Base-by-base conservation (phyloP, 2,329 filamentous ascomycete genomes). In the Gyromitra esculenta region DNA sequence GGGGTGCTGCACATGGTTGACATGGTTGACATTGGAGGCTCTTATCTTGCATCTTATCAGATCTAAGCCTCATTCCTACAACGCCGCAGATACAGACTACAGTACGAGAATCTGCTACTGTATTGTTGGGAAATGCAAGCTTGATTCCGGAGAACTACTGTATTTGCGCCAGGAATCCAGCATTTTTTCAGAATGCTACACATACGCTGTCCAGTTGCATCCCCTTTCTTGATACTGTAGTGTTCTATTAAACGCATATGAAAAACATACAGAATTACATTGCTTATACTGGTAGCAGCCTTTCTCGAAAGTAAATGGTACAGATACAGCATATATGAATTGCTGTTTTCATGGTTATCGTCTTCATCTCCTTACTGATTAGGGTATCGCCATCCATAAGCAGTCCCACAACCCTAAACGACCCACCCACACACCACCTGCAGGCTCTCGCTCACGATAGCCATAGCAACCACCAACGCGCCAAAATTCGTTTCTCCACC, bases 391-490 rank as follows among this genome's bases (percentile, higher is more conserved):
- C 7, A 25, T n/a, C 39, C 21, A 59, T 64, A 65, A 75, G 60
- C 72, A 75, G 73, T 73, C 69, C 62, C 73, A 73, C 45, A 67
- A 35, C 69, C 73, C 73, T 73, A 76, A 72, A 48, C 73, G 60
- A 62, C 70, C 57, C 63, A 52, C 66, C 25, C 73, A 72, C 73
- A 73, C 67, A 57, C 6, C 35, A n/a, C 39, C 39, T 5, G 48
- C 35, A 41, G 21, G 43, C 25, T 66, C 41, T 65, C 25, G 45
- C 45, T 73, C 73, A 67, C 60, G 62, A 73, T 72, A 39, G 62
- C 68, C 15, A 59, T 41, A 66, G 60, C 60, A 71, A 75, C 73
- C 67, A 73, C 73, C 54, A 73, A 73, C 68, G 70, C 68, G 73
- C 60, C 73, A 73, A 66, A 73, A n/a, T 43, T 57, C 71, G 60